Conservation (phyloP, 164 flowering plant genomes). For the Vitis cinerea region DNA sequence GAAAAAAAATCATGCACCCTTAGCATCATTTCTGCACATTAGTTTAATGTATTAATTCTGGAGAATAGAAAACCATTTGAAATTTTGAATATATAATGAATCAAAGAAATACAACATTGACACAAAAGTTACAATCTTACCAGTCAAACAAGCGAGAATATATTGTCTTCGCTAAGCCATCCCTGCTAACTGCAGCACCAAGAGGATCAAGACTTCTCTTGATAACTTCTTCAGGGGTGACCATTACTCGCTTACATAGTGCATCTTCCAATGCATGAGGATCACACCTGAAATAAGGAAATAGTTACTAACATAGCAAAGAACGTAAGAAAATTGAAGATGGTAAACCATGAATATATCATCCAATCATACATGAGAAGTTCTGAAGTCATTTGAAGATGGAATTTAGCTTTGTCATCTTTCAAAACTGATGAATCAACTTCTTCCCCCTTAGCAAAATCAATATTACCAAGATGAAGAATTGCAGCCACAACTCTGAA, state of each 20-base stretch:
- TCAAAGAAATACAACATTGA: background rate
- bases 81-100: too few relatives aligned
- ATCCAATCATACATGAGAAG: constrained; percentile 61
- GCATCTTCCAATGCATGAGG: constrained; percentile 68
- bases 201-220: constrained; percentile 82
- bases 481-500: constrained; percentile 85
- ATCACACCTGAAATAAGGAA: constrained; percentile 67
- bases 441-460: constrained; percentile 67
- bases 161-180: constrained; percentile 90
- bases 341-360: constrained; percentile 1
- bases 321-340: constrained; percentile 8
- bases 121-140: constrained; percentile 32
- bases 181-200: constrained; percentile 78
- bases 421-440: constrained; percentile 62
- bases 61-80: background rate
- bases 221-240: constrained; percentile 93
- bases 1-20: constrained; percentile 6
- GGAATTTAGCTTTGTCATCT: constrained; percentile 68
- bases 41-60: background rate
- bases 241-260: constrained; percentile 77
- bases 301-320: background rate
- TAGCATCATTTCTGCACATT: constrained; percentile 5
- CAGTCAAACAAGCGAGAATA: constrained; percentile 91
- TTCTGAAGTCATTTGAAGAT: constrained; percentile 74
- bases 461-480: constrained; percentile 83